Percentiles rank a stretch among this genome's conserved stretches.
phyloP scores from a whole-genome alignment of 1,139 yeast genomes.

The Saccharomyces uvarum region DNA sequence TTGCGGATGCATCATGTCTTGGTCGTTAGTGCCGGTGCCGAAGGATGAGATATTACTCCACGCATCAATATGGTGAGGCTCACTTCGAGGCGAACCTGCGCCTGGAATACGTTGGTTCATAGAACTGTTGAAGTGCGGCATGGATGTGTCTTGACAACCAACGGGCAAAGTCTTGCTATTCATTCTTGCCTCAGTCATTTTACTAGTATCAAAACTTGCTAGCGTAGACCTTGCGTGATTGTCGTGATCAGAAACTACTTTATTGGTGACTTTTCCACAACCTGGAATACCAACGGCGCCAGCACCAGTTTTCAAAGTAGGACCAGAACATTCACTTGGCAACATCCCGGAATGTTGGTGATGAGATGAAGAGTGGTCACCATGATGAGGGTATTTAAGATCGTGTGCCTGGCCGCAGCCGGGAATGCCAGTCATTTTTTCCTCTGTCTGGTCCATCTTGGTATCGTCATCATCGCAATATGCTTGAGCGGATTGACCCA shows the following conservation, averaged over 20 bases:
- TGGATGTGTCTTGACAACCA: conserved; percentile 9
- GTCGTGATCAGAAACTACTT: neutral
- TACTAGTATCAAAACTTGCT: conserved; percentile 5
- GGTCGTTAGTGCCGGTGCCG: neutral
- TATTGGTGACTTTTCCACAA: conserved; percentile 10
- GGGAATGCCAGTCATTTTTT: conserved; percentile 4
- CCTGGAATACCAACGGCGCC: conserved; percentile 13
- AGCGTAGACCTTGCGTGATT: neutral
- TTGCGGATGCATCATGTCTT: neutral
- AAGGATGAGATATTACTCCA: conserved; percentile 9
- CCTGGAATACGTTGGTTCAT: conserved; percentile 14
- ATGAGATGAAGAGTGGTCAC: neutral
- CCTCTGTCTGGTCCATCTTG: neutral
- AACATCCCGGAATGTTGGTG: conserved; percentile 6
- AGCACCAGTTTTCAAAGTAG: conserved; percentile 3
- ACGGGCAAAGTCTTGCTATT: conserved; percentile 11
- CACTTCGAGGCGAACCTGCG: conserved; percentile 9
- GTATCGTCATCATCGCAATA: conserved; percentile 4
- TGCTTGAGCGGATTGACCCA: conserved; percentile 14
- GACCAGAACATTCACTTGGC: conserved; percentile 9
- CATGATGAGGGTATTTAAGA: conserved; percentile 3
- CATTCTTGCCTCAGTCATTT: conserved; percentile 14
- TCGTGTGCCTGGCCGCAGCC: conserved; percentile 1
- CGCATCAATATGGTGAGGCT: conserved; percentile 5
- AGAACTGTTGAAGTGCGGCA: conserved; percentile 9